Evolutionary conservation across 192 early-diverging fungal species (phyloP), one percentile per base, ranked within the genome.

Genomic region (Coemansia sp.): DNA sequence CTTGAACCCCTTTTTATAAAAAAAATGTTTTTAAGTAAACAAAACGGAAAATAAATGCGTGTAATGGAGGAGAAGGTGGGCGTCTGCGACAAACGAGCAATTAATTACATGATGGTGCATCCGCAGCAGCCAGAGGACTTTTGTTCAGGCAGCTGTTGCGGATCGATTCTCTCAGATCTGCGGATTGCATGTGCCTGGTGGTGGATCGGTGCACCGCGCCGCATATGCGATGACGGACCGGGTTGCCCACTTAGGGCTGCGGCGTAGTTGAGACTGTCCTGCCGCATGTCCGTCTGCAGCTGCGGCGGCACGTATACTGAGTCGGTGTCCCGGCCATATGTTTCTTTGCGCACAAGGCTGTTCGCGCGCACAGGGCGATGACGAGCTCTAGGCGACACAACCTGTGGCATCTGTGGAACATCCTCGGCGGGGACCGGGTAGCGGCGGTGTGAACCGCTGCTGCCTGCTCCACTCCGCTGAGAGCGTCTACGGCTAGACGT

Each of bases 21-120:
- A 30, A 3, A 30, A 30, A 30, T 1, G 30, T 30, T 41, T 41
- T 41, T 41, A 4, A 49, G n/a, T 8, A 5, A 49, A 1, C 46
- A 20, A 20, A 49, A 20, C 20, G 18, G 7, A 49, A 49, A 20
- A 20, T 7, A 7, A 3, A 3, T 18, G 20, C 18, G 46, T 6
- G 16, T 21, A 26, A 26, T 53, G 7, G 14, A 53, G 11, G 26
- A 53, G 10, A 26, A 26, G 23, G 51, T 14, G 39, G 39, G 1
- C 15, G 44, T 46, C 39, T 41, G 44, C 14, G 44, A 14, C 44
- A 53, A 53, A 68, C 62, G 44, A 43, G n/a, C n/a, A 34, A 14
- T 57, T 41, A 45, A 66, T 64, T 75, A 81, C 78, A 81, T 75
- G 26, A 81, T 62, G 38, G 61, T 68, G 51, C 78, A 81, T n/a